phyloP scores from a whole-genome alignment of 2,329 filamentous ascomycete genomes.

The Exophiala sideris region DNA sequence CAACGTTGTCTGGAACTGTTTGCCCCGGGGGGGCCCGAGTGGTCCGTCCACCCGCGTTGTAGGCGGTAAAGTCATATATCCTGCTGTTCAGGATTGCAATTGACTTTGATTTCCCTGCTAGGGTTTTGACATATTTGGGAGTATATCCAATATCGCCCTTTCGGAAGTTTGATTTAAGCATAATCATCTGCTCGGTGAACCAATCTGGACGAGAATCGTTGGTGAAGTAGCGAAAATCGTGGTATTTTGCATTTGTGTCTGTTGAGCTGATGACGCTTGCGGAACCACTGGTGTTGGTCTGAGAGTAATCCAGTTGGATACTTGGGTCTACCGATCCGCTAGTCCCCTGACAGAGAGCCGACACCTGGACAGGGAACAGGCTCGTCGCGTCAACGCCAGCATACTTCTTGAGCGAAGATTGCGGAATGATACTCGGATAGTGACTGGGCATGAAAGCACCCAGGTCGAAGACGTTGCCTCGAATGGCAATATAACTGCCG shows the following conservation, averaged over 20 bases:
- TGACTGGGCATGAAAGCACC: slow-evolving; percentile 69
- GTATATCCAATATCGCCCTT: slow-evolving; percentile 88
- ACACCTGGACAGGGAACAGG: slow-evolving; percentile 92
- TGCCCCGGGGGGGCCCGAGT: slow-evolving; percentile 57
- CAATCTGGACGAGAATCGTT: slow-evolving; percentile 83
- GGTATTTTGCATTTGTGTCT: slow-evolving; percentile 75
- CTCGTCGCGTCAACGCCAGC: slow-evolving; percentile 82
- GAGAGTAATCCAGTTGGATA: slow-evolving; percentile 81
- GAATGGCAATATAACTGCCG: slow-evolving; percentile 71
- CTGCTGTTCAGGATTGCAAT: slow-evolving; percentile 75
- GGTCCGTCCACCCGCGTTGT: slow-evolving; percentile 70
- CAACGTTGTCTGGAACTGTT: slow-evolving; percentile 45
- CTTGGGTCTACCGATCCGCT: slow-evolving; percentile 64
- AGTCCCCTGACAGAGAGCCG: slow-evolving; percentile 78
- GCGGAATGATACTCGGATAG: slow-evolving; percentile 66
- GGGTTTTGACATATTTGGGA: slow-evolving; percentile 67
- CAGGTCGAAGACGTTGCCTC: slow-evolving; percentile 85
- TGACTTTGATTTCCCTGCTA: slow-evolving; percentile 61
- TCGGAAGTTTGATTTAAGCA: slow-evolving; percentile 72
- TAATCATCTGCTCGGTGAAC: slow-evolving; percentile 85
- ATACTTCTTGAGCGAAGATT: slow-evolving; percentile 69
- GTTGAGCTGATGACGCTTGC: slow-evolving; percentile 61
- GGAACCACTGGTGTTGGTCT: slow-evolving; percentile 68
- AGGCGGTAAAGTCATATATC: slow-evolving; percentile 87
- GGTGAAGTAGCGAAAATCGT: slow-evolving; percentile 85